Evolutionary conservation across 805 yeast species (phyloP), one percentile per base, ranked within the genome.

Genomic region (Millerozyma miso): DNA sequence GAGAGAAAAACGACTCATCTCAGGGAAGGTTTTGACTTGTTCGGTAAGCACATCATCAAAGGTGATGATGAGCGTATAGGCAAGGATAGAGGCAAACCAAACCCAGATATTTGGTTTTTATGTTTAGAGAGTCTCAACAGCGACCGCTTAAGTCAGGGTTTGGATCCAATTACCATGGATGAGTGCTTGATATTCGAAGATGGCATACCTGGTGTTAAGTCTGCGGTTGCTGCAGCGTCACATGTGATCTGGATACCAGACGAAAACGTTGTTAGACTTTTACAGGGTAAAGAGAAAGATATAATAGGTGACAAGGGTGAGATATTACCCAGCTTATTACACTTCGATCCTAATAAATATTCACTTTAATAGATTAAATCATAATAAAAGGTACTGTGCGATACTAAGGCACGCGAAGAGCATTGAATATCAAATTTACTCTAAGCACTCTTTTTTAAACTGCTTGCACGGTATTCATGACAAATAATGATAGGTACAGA

Each of bases 221-320:
- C 96, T 3, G 99, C 96, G 12, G 76, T 75, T 43, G 81, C 85
- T 14, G 88, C 96, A 31, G 90, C 89, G 8, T 85, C 88, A 12
- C 74, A 73, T 42, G 96, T 91, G n/a, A 76, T 91, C 38, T 93
- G 98, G 99, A 85, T 90, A 12, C 98, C 99, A 7, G 91, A 91
- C 62, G 73, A 74, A 19, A 79, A 85, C 44, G 95, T 95, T 0
- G 55, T 77, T 29, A 67, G 71, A 15, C 75, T 77, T 5, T 62
- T 86, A 49, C 58, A 64, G 13, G 78, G 80, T 6, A 73, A 74
- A 35, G 76, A 80, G 49, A 55, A 72, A 6, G 67, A 66, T 4
- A 68, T 76, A 16, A 60, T 87, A 41, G 81, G 77, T 2, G 73
- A 67, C 38, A 65, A 72, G 38, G 93, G 90, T 33, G 81, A 76